Evolutionary conservation across 1,139 yeast species (phyloP), one percentile per base, ranked within the genome.

Genomic region (Suhomyces bokatorum): DNA sequence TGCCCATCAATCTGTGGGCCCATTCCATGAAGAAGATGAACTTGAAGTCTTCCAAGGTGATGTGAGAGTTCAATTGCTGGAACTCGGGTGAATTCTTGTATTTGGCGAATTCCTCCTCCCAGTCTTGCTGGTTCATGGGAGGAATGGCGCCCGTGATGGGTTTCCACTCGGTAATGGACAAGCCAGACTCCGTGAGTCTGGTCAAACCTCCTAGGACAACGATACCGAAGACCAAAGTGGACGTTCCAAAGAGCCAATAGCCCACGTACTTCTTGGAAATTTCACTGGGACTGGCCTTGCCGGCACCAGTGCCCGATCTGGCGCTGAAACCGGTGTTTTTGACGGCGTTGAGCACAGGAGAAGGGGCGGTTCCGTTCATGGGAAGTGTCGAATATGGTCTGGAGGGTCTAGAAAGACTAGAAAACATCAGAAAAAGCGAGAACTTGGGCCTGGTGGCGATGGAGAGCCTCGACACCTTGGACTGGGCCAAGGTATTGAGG

Each of bases 21-120:
- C 99, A 95, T 69, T 95, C 99, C 98, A 93, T 93, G 60, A 81
- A 83, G 70, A 85, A 95, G 52, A 95, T 95, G 62, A 91, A 93
- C 67, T 95, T 90, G 74, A 88, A 95, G 62, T 95, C 99, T 3
- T 91, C 97, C 47, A 95, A 67, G 13, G 90, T 84, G 62, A 95
- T 90, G 63, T 90, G 90, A 1, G 97, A 85, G 67, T 95, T 93
- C 51, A 95, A 74, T 56, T 84, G 86, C 61, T 85, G 81, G 64
- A 89, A 95, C 62, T 95, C 99, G 1, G 99, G 99, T 1, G 96
- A 86, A 22, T 78, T 76, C 56, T 85, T 75, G 67, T 95, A 95
- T 60, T 88, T 86, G 28, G 66, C 72, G 60, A 93, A 95, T 63
- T 93, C 98, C 17, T 59, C 78, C 56, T 81, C 82, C 99, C 99